phyloP scores from a whole-genome alignment of 2,329 filamentous ascomycete genomes.

The Exophiala xenobiotica region DNA sequence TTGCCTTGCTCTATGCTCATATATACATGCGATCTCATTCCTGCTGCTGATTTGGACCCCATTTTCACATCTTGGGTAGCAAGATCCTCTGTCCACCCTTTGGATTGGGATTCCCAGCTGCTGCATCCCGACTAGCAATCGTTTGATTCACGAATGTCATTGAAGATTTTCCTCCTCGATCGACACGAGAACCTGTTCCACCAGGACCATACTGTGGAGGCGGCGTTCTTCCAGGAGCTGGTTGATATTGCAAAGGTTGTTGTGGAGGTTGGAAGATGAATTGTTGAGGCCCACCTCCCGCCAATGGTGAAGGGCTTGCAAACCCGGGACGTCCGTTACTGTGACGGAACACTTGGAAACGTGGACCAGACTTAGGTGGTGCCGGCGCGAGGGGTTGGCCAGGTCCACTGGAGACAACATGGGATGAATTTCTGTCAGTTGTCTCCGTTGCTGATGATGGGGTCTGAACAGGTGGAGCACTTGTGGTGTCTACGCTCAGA shows the following conservation, averaged over 20 bases:
- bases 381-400: slow-evolving; percentile 26
- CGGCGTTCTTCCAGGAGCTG: slow-evolving; percentile 11
- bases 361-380: slow-evolving; percentile 14
- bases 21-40: background rate
- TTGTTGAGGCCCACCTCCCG: slow-evolving; percentile 10
- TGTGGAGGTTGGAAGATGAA: slow-evolving; percentile 26
- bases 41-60: background rate
- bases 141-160: slow-evolving; percentile 27
- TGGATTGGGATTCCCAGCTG: slow-evolving; percentile 7
- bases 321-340: slow-evolving; percentile 4
- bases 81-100: slow-evolving; percentile 23
- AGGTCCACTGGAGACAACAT: slow-evolving; percentile 12
- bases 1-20: background rate
- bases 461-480: background rate
- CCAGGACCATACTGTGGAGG: background rate
- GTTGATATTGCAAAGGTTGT: slow-evolving; percentile 23
- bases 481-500: background rate
- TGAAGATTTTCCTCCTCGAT: background rate
- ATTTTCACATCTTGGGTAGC: slow-evolving; percentile 17
- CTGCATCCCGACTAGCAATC: slow-evolving; percentile 18
- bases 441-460: background rate
- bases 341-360: slow-evolving; percentile 12
- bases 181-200: background rate
- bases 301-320: background rate
- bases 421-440: background rate